Evolutionary conservation across 129 eudicot genomes (phyloP).

Genomic region (Artemisia tridentata): DNA sequence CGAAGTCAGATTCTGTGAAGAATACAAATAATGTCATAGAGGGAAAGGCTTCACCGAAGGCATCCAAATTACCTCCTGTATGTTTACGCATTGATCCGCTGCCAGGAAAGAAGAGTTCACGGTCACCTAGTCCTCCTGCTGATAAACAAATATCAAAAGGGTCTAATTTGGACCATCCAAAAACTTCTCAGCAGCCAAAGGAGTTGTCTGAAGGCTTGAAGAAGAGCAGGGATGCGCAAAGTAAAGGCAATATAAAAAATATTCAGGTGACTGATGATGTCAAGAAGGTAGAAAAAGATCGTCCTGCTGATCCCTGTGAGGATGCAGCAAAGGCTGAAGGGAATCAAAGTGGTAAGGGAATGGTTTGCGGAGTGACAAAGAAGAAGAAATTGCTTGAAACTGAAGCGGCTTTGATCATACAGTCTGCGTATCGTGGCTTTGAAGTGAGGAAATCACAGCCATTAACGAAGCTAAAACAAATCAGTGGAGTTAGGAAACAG

Average conservation of each 20-base stretch:
- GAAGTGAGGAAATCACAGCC: conserved; percentile 67
- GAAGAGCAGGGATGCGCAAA: conserved; percentile 26
- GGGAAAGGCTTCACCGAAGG: conserved; percentile 38
- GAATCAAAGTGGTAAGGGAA: conserved; percentile 1
- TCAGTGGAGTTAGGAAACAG: conserved; percentile 8
- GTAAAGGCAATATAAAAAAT: conserved; percentile 16
- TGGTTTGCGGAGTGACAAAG: not conserved
- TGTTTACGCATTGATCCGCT: conserved; percentile 84
- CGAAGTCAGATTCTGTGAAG: conserved; percentile 28
- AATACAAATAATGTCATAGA: conserved; percentile 9
- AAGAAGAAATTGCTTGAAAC: conserved; percentile 34
- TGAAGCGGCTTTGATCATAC: conserved; percentile 70
- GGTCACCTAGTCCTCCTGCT: conserved; percentile 73
- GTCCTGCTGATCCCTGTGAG: conserved; percentile 9
- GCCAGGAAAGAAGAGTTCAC: conserved; percentile 42
- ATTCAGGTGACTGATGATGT: conserved; percentile 26
- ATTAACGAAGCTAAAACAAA: conserved; percentile 14
- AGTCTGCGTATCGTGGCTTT: conserved; percentile 70
- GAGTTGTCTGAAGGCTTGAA: conserved; percentile 12
- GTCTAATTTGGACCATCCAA: conserved; percentile 9
- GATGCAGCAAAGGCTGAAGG: conserved; percentile 4
- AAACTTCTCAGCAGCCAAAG: conserved; percentile 16
- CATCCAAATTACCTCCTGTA: conserved; percentile 74
- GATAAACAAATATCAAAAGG: conserved; percentile 33
- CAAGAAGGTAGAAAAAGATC: not conserved